Base-by-base conservation (phyloP, 148 eudicot species). In the Rhododendron griersonianum region DNA sequence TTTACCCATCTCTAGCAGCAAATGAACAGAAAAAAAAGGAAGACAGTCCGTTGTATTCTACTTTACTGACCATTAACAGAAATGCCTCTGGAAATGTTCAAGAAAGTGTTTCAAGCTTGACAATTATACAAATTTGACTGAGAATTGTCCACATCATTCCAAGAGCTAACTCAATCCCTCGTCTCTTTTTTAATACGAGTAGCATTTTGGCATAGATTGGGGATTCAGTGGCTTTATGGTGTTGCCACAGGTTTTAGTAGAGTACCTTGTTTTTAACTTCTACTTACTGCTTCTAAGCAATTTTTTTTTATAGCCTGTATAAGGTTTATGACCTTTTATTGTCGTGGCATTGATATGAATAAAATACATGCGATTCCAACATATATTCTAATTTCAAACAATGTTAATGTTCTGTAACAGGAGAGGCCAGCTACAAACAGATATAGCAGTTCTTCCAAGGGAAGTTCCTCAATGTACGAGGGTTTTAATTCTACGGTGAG, bases 401-500 rank as follows among this genome's bases (percentile, higher is more conserved):
- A 81, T 23, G 41, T 73, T 71, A 44, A 57, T 78, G 80, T 77
- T 35, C 57, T 83, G 48, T 85, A 83, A 65, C 93, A 95, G 99
- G 98, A 90, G 86, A 94, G 87, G 86, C 75, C 95, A 59, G 86
- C 92, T 87, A 88, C 87, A 83, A 90, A 86, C 88, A 91, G 93
- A 92, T 88, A 77, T 82, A 91, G 85, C 25, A 90, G 86, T 85
- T 48, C 87, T 80, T 89, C 95, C 37, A 87, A 30, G 80, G 91
- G 94, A 61, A 91, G 93, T 73, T 81, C 91, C 45, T 90, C 93
- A 37, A 84, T 87, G 84, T 94, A 93, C 41, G 95, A 90, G 87
- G 94, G 90, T 73, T 85, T 87, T 87, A 87, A 90, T 78, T 96
- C 98, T 82, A 94, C 95, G 91, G 98, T 96, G 79, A 88, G 93